Evolutionary conservation across 2,329 filamentous ascomycete species (phyloP).

Genomic region (Pseudocercospora musae): DNA sequence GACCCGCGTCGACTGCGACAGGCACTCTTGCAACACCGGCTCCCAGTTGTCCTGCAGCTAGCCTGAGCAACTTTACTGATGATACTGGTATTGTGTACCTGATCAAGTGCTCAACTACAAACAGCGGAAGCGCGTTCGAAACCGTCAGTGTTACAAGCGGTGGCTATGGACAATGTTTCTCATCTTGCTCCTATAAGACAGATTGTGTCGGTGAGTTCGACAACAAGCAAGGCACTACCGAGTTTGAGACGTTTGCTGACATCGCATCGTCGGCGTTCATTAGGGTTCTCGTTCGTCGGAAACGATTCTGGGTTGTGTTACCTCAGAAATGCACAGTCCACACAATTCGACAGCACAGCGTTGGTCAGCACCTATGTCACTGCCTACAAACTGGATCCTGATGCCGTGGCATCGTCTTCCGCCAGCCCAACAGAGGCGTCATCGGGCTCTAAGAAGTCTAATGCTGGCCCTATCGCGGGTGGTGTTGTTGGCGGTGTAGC

Average conservation of each 20-base stretch:
- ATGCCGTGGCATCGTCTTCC: constrained; percentile 14
- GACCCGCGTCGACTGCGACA: constrained; percentile 7
- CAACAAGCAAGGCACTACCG: not conserved
- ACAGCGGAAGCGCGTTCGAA: constrained; percentile 22
- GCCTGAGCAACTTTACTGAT: constrained; percentile 23
- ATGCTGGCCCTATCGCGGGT: constrained; percentile 13
- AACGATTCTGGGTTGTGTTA: constrained; percentile 29
- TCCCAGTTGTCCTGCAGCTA: constrained; percentile 27
- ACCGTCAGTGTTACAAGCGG: constrained; percentile 24
- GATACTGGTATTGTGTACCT: constrained; percentile 25
- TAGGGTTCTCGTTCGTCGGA: constrained; percentile 28
- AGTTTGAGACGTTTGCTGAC: not conserved
- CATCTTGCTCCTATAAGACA: constrained; percentile 24
- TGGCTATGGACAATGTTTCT: constrained; percentile 32
- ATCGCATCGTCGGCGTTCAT: not conserved
- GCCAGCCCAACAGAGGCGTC: not conserved
- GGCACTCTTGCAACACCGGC: constrained; percentile 12
- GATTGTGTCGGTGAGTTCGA: constrained; percentile 23
- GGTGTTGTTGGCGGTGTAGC: constrained; percentile 19
- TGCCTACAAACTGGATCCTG: constrained; percentile 21
- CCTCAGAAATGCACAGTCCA: constrained; percentile 25
- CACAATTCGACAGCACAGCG: constrained; percentile 15
- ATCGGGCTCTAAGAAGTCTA: not conserved
- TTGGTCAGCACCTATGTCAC: constrained; percentile 28
- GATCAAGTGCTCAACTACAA: constrained; percentile 31